Base-by-base conservation (phyloP, 768 basidiomycete genomes). In the Kwoniella shandongensis region DNA sequence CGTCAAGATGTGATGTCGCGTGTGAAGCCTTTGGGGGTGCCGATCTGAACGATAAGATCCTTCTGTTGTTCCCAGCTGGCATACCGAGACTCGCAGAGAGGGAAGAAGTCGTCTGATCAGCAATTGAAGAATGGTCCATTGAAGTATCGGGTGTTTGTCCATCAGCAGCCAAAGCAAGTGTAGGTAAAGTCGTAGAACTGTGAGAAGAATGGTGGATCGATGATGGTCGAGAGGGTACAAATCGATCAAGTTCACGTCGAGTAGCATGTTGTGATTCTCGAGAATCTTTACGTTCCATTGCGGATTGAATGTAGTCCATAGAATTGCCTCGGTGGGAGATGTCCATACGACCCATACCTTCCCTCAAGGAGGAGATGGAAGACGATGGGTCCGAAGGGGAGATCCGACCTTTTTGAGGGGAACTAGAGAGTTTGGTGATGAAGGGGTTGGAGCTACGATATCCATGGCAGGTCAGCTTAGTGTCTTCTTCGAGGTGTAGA, bases 331-430 rank as follows among this genome's bases (percentile, higher is more conserved):
- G 40, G 8, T 55, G 39, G 3, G 61, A 56, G 12, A 73, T 61
- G 40, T 73, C 69, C 66, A 73, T 67, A 17, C 68, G 50, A 0
- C 65, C 68, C 62, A 73, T 66, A 29, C 71, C 71, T 35, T 73
- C 71, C 17, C 68, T 18, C 26, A 73, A 32, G 6, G 62, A 45
- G 4, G 53, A 39, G n/a, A 67, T 61, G 11, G 57, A 47, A 40
- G 68, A 65, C 6, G 57, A 47, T 35, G 68, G 65, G 20, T 69
- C 62, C 8, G 30, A 35, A 11, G 60, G 55, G 4, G 56, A 45
- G 6, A 45, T 22, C 4, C 54, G 41, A 11, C 51, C 47, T 39
- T 62, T 65, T 26, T 36, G 22, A n/a, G 70, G 70, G 13, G 32
- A 67, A 10, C 42, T 13, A 38, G 65, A 27, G 22, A 54, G 18